Evolutionary conservation across 1,284 basidiomycete genomes (phyloP), one percentile per base, ranked within the genome.

Genomic region (Leccinum fuscescens): DNA sequence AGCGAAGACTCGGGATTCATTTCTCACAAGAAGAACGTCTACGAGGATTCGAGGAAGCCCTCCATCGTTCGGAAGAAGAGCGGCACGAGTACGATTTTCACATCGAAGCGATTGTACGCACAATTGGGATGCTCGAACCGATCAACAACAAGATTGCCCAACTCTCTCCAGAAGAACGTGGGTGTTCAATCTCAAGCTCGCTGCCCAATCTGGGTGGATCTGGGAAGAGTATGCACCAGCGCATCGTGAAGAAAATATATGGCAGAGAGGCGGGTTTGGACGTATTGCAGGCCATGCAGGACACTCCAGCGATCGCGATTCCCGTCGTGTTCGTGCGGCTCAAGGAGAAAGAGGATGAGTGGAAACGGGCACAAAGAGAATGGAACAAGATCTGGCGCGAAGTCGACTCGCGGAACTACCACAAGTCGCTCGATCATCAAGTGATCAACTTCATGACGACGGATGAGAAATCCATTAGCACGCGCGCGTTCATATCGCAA

Each of bases 381-480:
- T 99, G 97, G 97, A 98, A 98, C 79, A 94, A 96, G 73, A 93
- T 98, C 54, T 99, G 96, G 97, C 82, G 96, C 58, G 96, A 98
- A 78, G 93, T 98, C 22, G 96, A 98, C 70, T 92, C 92, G 46
- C 83, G 92, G 66, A 98, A 98, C 78, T 98, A 93, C 73, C 85
- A 88, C 76, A 96, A 95, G 80, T 91, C 90, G 53, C 82, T 98
- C 65, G 96, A 98, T 73, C 94, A 97, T 73, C 94, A 97, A 73
- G 92, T 89, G 14, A 90, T 96, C 69, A 86, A 86, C 61, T 97
- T 96, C 85, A 96, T 96, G 79, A 82, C 86, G 22, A 84, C 84
- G 49, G 97, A 99, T 79, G 98, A 98, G 83, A 97, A 96, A 77
- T 84, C 89, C 24, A 84, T 92, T 64, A 89, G 90, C 1, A 79